Evolutionary conservation across 768 basidiomycete species (phyloP), one percentile per base, ranked within the genome.

Genomic region (Leucocoprinus leucothites): DNA sequence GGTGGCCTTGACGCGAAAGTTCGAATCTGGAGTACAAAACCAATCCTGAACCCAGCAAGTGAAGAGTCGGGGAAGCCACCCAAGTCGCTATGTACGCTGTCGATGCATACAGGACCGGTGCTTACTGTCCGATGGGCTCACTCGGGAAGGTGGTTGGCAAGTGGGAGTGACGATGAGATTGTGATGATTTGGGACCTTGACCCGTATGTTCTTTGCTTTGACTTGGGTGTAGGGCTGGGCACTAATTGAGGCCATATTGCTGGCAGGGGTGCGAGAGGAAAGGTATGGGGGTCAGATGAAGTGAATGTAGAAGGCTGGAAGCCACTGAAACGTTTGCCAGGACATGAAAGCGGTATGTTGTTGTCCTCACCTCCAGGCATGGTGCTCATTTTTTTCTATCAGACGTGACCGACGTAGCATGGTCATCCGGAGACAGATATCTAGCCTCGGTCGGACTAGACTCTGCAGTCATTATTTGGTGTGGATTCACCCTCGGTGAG

Each of bases 221-320:
- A 44, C 34, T 34, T 13, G 22, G 48, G 14, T 47, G 11, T 19
- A 6, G 31, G 31, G 31, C 13, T 34, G 31, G 13, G 31, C 6
- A 14, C 38, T 28, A n/a, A 52, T 40, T 40, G 24, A 49, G 49
- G 53, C 53, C 52, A 43, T 11, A 43, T 47, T 58, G n/a, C n/a
- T 31, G 42, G 14, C 64, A 94, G 91, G 22, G 80, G 78, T 52
- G 89, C 90, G 19, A 83, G 84, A 51, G 89, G 94, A 16, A 92
- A 88, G 68, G 86, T 95, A 3, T 98, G 92, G 85, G 96, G 96
- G 9, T 88, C 91, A 19, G 92, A 93, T 60, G 97, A 98, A 64
- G 83, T 95, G 60, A 99, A 99, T 66, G 82, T 97, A 3, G 97
- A 99, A 71, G 92, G 89, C 22, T 99, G 97, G 97, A 98, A 95